Conservation (phyloP, 2,329 filamentous ascomycete genomes). For the Neurospora sp. region DNA sequence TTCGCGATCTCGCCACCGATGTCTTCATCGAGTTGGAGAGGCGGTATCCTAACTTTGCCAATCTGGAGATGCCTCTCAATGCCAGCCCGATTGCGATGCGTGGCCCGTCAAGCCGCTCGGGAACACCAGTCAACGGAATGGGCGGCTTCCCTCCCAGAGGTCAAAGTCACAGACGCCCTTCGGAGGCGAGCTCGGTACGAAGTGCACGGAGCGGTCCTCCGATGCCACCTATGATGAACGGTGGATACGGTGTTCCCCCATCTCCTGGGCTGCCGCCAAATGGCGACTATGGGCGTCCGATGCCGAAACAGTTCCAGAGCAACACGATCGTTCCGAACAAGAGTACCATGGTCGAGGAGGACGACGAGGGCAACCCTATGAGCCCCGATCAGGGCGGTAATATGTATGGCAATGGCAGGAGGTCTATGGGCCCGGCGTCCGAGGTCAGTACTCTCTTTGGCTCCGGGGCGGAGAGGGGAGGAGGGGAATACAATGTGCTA, state of each 20-base stretch:
- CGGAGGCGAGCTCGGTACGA: slow-evolving; percentile 52
- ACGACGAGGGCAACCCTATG: slow-evolving; percentile 51
- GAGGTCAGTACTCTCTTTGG: slow-evolving; percentile 11
- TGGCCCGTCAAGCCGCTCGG: slow-evolving; percentile 47
- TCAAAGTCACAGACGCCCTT: slow-evolving; percentile 45
- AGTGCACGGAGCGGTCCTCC: slow-evolving; percentile 25
- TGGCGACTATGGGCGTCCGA: slow-evolving; percentile 63
- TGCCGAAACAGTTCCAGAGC: slow-evolving; percentile 83
- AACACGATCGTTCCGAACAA: slow-evolving; percentile 98
- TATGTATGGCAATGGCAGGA: slow-evolving; percentile 18
- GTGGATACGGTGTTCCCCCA: slow-evolving; percentile 36
- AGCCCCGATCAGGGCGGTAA: slow-evolving; percentile 45
- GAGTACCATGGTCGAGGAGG: slow-evolving; percentile 93
- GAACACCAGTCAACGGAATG: slow-evolving; percentile 51
- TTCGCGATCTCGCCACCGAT: slow-evolving; percentile 86
- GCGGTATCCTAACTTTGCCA: slow-evolving; percentile 72
- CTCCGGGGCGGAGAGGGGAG: neutral
- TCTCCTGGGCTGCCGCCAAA: slow-evolving; percentile 45
- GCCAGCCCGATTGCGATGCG: slow-evolving; percentile 60
- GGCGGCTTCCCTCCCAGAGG: slow-evolving; percentile 38
- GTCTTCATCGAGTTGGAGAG: slow-evolving; percentile 93
- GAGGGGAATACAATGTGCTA: slow-evolving; percentile 13
- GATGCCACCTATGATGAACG: slow-evolving; percentile 12
- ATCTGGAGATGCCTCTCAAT: slow-evolving; percentile 55
- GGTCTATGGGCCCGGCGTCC: slow-evolving; percentile 9